Base-by-base conservation (phyloP, 2,329 filamentous ascomycete species). In the Cladophialophora exuberans region DNA sequence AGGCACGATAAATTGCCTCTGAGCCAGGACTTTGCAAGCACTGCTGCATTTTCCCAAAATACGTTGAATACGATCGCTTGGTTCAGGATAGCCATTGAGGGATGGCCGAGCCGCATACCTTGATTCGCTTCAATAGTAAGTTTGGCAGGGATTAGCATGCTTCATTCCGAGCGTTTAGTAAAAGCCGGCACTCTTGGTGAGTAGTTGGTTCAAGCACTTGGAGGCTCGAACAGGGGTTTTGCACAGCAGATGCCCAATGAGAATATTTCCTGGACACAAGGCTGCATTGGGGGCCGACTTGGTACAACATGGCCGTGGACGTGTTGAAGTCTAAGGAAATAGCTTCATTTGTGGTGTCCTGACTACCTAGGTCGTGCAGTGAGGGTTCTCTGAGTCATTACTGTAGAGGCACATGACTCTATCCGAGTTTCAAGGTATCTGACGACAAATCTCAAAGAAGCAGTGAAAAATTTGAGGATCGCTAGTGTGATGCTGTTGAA, bases 261-360 rank as follows among this genome's bases (percentile, higher is more conserved):
- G 39, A 15, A 39, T 20, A 42, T 18, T 13, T 22, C 18, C 2
- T 25, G 4, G 39, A 42, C 11, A 3, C 22, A 42, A 22, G 18
- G 39, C 39, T 42, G 39, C 6, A 23, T 22, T 42, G 39, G 39
- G 39, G 39, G 39, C 39, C 39, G 17, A 22, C 22, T 22, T 42
- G 6, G n/a, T n/a, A n/a, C n/a, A n/a, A n/a, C n/a, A n/a, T n/a
- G n/a, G n/a, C n/a, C n/a, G n/a, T n/a, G n/a, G n/a, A n/a, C n/a
- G n/a, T n/a, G n/a, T n/a, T n/a, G n/a, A n/a, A n/a, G n/a, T n/a
- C n/a, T n/a, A n/a, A n/a, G n/a, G n/a, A n/a, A n/a, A n/a, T n/a
- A n/a, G n/a, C n/a, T n/a, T n/a, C n/a, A n/a, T n/a, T n/a, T n/a
- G n/a, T n/a, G n/a, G n/a, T n/a, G n/a, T n/a, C n/a, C n/a, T n/a